phyloP scores from a whole-genome alignment of 371 early-diverging fungal species.

The Apophysomyces variabilis region DNA sequence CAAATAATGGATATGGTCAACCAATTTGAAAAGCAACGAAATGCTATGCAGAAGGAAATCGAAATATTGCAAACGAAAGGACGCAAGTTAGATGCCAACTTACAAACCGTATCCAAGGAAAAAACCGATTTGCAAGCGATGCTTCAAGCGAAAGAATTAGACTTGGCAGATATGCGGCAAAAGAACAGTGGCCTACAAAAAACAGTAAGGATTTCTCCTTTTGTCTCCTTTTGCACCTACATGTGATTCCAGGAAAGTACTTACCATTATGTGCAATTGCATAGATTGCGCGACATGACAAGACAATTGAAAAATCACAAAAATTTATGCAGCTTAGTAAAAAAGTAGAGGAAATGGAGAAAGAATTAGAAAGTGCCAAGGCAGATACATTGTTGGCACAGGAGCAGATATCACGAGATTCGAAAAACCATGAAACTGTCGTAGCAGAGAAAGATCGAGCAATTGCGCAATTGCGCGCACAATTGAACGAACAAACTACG shows the following conservation, averaged over 20 bases:
- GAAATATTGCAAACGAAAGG: slow-evolving; percentile 37
- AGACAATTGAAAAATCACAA: slow-evolving; percentile 27
- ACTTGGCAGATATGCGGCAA: slow-evolving; percentile 38
- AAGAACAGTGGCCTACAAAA: slow-evolving; percentile 40
- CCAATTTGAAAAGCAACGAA: slow-evolving; percentile 36
- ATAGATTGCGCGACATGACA: slow-evolving; percentile 35
- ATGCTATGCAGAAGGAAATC: slow-evolving; percentile 44
- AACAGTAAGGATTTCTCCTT: slow-evolving; percentile 24
- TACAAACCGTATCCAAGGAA: slow-evolving; percentile 30
- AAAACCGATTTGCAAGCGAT: slow-evolving; percentile 27
- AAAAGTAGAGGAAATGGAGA: slow-evolving; percentile 32
- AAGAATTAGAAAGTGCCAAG: slow-evolving; percentile 20
- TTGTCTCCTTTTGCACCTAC: slow-evolving; percentile 1
- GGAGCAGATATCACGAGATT: slow-evolving; percentile 12
- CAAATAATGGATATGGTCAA: slow-evolving; percentile 23
- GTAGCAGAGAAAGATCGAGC: slow-evolving; percentile 28
- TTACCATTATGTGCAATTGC: neutral
- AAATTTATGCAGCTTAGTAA: slow-evolving; percentile 36
- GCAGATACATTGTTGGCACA: slow-evolving; percentile 9
- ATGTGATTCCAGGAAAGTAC: neutral
- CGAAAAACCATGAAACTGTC: slow-evolving; percentile 1
- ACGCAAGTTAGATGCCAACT: slow-evolving; percentile 32
- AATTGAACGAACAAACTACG: slow-evolving; percentile 15
- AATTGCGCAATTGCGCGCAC: slow-evolving; percentile 14
- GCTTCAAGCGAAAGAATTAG: slow-evolving; percentile 31